phyloP scores from a whole-genome alignment of 2,329 filamentous ascomycete species.

The Pyricularia pennisetigena region DNA sequence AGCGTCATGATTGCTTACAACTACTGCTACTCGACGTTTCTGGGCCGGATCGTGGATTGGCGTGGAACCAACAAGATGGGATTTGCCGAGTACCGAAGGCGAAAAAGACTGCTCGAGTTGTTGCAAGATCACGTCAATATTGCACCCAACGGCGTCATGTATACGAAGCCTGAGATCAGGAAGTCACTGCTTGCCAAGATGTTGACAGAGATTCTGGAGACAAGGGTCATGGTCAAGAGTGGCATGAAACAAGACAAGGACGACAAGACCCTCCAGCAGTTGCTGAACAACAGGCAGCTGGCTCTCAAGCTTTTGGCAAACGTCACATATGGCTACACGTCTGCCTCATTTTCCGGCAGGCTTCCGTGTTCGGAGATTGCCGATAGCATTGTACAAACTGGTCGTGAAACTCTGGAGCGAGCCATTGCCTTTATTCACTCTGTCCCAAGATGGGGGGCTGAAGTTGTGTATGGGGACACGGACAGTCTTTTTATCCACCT shows the following conservation, averaged over 20 bases:
- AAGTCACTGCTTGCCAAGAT: conserved; percentile 93
- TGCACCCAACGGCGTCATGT: conserved; percentile 94
- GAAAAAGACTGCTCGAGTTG: conserved; percentile 64
- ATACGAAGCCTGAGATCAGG: conserved; percentile 72
- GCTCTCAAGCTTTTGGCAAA: conserved; percentile 97
- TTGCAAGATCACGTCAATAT: conserved; percentile 84
- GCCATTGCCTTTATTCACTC: conserved; percentile 90
- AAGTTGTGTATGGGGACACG: conserved; percentile 97
- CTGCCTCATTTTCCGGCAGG: conserved; percentile 88
- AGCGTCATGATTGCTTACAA: conserved; percentile 99
- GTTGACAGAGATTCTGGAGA: conserved; percentile 91
- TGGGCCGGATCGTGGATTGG: conserved; percentile 80
- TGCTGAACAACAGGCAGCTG: conserved; percentile 88
- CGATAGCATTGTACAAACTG: conserved; percentile 95
- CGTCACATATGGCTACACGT: conserved; percentile 92
- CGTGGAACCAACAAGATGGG: conserved; percentile 92
- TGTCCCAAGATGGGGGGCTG: conserved; percentile 77
- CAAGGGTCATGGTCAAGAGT: conserved; percentile 93
- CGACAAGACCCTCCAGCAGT: conserved; percentile 72
- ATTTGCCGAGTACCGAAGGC: conserved; percentile 75
- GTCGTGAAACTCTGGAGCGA: conserved; percentile 86
- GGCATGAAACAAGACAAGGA: conserved; percentile 93
- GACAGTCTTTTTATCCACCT: conserved; percentile 90
- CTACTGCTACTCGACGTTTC: conserved; percentile 94
- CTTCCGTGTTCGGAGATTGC: conserved; percentile 99